Evolutionary conservation across 345 rosid species (phyloP), one percentile per base, ranked within the genome.

Genomic region (Boechera retrofracta): DNA sequence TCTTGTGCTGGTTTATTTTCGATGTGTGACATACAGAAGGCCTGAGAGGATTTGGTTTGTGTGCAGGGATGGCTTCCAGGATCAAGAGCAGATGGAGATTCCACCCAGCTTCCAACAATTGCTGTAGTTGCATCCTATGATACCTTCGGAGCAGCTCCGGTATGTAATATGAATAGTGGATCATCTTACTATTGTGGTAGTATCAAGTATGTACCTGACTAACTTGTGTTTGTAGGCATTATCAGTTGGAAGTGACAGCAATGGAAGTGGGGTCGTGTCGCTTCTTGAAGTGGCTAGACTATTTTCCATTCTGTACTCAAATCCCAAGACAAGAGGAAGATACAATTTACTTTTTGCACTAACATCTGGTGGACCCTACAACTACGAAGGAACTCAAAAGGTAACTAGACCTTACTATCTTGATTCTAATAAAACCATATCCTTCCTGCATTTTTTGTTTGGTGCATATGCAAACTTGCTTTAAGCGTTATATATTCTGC

Each of bases 21-120:
- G 5, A 57, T 65, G 45, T 11, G 41, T 72, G 63, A 21, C 18
- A 24, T 49, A 31, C 48, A 21, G 56, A 65, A 58, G n/a, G 51
- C 59, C 81, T 78, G 15, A 78, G 26, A 18, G 24, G 10, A 35
- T 69, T 69, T 55, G 71, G 71, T 64, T 73, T 77, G 52, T 48
- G 42, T 77, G 78, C 82, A 95, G 99, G 98, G 99, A 73, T 95
- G 99, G 99, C 86, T 92, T 85, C 90, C 91, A 67, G 99, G 99
- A 62, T 69, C 80, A 77, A 95, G 90, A 86, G 80, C 87, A 41
- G 99, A 95, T 77, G 99, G 96, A 73, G 98, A 92, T 74, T 74
- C 87, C 49, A 92, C 82, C 80, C 97, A 89, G 74, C 94, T 95
- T 57, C 99, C 96, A 63, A 92, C 97, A 53, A 89, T 95, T 87